phyloP scores from a whole-genome alignment of 1,284 basidiomycete species.

The Mycosarcoma maydis region DNA sequence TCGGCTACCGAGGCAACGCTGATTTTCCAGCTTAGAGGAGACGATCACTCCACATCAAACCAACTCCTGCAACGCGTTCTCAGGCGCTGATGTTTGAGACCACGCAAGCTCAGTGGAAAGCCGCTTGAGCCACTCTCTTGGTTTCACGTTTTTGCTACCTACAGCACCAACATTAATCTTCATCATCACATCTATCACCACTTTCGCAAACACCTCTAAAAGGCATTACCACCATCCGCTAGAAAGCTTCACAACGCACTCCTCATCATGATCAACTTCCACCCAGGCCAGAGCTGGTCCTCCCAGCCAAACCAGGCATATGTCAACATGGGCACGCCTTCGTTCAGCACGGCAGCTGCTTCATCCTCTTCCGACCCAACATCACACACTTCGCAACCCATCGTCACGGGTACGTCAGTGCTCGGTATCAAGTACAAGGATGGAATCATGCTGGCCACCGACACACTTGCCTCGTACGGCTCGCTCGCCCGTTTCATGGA shows the following conservation, averaged over 20 bases:
- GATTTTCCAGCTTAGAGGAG: no score
- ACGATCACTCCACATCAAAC: conserved; percentile 49
- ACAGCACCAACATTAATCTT: no score
- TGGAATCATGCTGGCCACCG: conserved; percentile 98
- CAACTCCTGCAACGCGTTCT: conserved; percentile 17
- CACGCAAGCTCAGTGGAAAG: conserved; percentile 31
- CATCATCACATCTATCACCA: neutral
- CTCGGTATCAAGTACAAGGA: conserved; percentile 93
- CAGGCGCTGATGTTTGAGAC: conserved; percentile 6
- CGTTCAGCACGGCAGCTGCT: conserved; percentile 65
- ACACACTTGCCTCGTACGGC: conserved; percentile 97
- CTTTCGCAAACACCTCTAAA: neutral
- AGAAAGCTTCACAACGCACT: neutral
- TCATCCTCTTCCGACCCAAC: conserved; percentile 36
- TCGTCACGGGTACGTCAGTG: conserved; percentile 96
- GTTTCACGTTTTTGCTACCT: no score
- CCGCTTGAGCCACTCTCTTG: conserved; percentile 38
- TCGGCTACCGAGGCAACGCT: no score
- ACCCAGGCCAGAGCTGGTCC: conserved; percentile 52
- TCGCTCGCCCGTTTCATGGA: conserved; percentile 97
- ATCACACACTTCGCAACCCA: conserved; percentile 75
- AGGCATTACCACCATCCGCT: neutral
- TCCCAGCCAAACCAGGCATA: conserved; percentile 35
- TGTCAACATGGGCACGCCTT: conserved; percentile 17
- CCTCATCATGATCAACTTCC: conserved; percentile 35